Conservation (phyloP, 805 yeast species). For the Huiozyma naganishii region DNA sequence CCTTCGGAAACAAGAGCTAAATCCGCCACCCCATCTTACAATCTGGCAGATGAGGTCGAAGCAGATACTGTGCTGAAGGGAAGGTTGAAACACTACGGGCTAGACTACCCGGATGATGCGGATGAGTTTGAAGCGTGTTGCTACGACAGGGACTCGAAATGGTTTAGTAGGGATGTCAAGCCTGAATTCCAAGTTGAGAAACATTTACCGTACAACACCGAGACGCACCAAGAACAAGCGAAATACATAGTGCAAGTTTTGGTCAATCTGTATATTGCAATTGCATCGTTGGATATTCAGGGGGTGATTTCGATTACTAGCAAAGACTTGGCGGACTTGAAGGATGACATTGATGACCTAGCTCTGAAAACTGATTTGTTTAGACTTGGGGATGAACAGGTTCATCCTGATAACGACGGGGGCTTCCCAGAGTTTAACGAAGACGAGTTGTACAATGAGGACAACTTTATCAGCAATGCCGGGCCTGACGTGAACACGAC, state of each 20-base stretch:
- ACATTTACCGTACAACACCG: constrained; percentile 66
- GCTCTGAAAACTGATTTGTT: constrained; percentile 46
- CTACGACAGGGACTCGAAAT: constrained; percentile 29
- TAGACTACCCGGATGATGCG: constrained; percentile 42
- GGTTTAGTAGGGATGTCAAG: constrained; percentile 29
- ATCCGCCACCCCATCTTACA: constrained; percentile 8
- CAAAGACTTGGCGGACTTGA: constrained; percentile 46
- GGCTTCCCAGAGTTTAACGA: constrained; percentile 29
- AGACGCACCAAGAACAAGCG: constrained; percentile 56
- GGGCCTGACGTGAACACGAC: constrained; percentile 32
- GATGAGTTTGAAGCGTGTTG: constrained; percentile 23
- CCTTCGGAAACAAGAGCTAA: constrained; percentile 6
- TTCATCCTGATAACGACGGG: constrained; percentile 31
- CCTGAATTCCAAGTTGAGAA: constrained; percentile 26
- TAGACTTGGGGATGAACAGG: constrained; percentile 21
- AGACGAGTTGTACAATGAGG: constrained; percentile 26
- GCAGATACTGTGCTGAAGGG: constrained; percentile 17
- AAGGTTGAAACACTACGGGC: constrained; percentile 32
- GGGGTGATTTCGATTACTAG: constrained; percentile 60
- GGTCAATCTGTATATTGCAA: constrained; percentile 67
- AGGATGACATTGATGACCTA: constrained; percentile 32
- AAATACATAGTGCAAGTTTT: constrained; percentile 71
- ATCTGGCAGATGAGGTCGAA: constrained; percentile 14
- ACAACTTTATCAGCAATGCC: constrained; percentile 17
- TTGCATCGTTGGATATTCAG: constrained; percentile 61